A percentile compares a stretch with the other conserved stretches of the same genome.
Evolutionary conservation across 2,329 filamentous ascomycete genomes (phyloP).

Genomic region (Colletotrichum shisoi): DNA sequence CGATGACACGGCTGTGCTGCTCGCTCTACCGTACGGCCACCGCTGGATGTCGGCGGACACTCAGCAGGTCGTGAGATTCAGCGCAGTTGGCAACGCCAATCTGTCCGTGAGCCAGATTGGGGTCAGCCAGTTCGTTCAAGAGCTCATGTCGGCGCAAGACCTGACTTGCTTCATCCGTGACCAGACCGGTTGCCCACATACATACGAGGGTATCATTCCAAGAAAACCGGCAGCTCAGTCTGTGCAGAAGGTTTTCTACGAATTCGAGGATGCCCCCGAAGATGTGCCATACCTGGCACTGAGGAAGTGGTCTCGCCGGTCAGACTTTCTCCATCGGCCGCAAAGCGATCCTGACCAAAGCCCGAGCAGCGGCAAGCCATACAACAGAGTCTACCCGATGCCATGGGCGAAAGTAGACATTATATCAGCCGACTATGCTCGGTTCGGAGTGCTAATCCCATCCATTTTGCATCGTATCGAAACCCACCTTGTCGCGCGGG

Average conservation of each 20-base stretch:
- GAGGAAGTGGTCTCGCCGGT: conserved; percentile 60
- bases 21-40: conserved; percentile 59
- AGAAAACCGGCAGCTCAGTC: conserved; percentile 54
- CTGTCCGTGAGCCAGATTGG: conserved; percentile 48
- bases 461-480: conserved; percentile 76
- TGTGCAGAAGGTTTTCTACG: conserved; percentile 50
- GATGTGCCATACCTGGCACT: conserved; percentile 61
- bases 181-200: conserved; percentile 48
- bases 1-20: conserved; percentile 58
- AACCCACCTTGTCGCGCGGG: conserved; percentile 67
- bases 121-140: conserved; percentile 42
- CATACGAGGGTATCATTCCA: conserved; percentile 53
- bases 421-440: conserved; percentile 54
- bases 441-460: conserved; percentile 72
- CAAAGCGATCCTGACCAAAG: conserved; percentile 24
- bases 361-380: conserved; percentile 52
- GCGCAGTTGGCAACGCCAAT: conserved; percentile 41
- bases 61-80: conserved; percentile 56
- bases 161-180: conserved; percentile 54
- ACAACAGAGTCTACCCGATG: conserved; percentile 56
- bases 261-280: conserved; percentile 49
- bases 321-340: conserved; percentile 65
- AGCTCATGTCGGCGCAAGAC: conserved; percentile 40
- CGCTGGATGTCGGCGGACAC: conserved; percentile 53
- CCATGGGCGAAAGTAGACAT: conserved; percentile 59